Percentiles rank a stretch among this genome's conserved stretches.
phyloP scores from a whole-genome alignment of 768 basidiomycete genomes.

The Lentinula edodes region DNA sequence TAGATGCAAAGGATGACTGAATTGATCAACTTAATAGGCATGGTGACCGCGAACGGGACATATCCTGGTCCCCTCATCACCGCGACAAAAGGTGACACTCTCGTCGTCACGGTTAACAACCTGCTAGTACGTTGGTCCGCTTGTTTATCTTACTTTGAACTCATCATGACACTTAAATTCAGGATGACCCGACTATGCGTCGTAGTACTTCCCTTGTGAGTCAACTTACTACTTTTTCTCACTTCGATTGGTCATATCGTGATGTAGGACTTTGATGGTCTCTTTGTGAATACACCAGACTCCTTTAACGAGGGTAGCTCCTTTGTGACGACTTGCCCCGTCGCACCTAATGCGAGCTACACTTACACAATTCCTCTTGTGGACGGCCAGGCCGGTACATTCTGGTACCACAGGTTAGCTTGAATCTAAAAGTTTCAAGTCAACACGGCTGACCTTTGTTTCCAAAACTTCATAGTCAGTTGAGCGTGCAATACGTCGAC shows the following conservation, averaged over 20 bases:
- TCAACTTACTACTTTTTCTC: background rate
- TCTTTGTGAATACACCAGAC: conserved; percentile 18
- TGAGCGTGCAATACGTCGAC: conserved; percentile 24
- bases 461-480: conserved; percentile 8
- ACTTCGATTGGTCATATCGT: background rate
- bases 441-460: conserved; percentile 4
- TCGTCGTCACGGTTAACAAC: conserved; percentile 41
- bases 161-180: background rate
- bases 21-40: no score
- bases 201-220: conserved; percentile 18
- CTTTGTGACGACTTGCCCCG: conserved; percentile 39
- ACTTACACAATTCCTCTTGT: conserved; percentile 28
- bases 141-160: background rate
- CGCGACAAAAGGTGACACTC: conserved; percentile 35
- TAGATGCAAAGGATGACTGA: background rate
- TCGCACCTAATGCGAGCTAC: conserved; percentile 28
- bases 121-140: conserved; percentile 18
- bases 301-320: conserved; percentile 28
- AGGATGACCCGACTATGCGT: conserved; percentile 25
- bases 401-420: conserved; percentile 28
- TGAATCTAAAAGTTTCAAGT: conserved; percentile 2
- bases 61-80: conserved; percentile 45
- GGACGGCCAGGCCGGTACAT: conserved; percentile 35
- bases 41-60: conserved; percentile 21
- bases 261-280: conserved; percentile 20